These are phyloP conservation scores for Trichophyton verrucosum DNA, from an alignment of 2,329 filamentous ascomycete genomes.

Conservation along the genomic window DNA sequence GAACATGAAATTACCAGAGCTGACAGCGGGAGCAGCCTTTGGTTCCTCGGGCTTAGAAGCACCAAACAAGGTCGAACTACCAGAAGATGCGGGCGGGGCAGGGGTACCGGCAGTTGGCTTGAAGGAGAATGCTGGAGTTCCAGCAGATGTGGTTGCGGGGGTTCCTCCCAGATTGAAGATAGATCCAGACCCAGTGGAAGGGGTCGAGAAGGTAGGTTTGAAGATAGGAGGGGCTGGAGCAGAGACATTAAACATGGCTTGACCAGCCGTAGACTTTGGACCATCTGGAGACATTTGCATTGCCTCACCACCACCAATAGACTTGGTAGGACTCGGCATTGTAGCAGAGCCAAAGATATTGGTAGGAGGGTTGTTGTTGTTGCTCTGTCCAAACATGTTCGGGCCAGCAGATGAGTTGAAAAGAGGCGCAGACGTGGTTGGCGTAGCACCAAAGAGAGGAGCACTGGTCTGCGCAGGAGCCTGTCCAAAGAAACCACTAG, in stretches of 20 bases:
- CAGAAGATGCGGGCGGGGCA: background rate
- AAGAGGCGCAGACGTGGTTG: constrained; percentile 14
- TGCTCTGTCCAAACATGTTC: constrained; percentile 6
- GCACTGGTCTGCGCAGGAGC: constrained; percentile 2
- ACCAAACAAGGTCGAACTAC: background rate
- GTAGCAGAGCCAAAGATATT: constrained; percentile 10
- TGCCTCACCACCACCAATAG: constrained; percentile 14
- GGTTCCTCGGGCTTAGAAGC: constrained; percentile 4
- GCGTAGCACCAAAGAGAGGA: constrained; percentile 7
- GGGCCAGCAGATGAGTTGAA: constrained; percentile 20
- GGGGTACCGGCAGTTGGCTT: background rate
- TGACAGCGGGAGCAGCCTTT: background rate
- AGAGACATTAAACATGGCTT: constrained; percentile 17
- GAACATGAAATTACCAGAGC: constrained; percentile 4
- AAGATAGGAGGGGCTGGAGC: constrained; percentile 15
- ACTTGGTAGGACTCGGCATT: constrained; percentile 6
- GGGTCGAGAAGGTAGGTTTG: constrained; percentile 10
- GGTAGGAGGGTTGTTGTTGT: background rate
- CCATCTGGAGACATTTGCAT: constrained; percentile 27
- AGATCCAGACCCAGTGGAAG: constrained; percentile 4
- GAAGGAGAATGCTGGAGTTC: background rate
- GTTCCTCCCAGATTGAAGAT: background rate
- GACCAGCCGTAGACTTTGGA: constrained; percentile 8
- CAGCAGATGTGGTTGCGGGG: background rate
- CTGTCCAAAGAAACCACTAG: constrained; percentile 9